These are phyloP conservation scores for Rhynchosporium graminicola DNA, from an alignment of 2,329 filamentous ascomycete genomes.

Conservation along the genomic window DNA sequence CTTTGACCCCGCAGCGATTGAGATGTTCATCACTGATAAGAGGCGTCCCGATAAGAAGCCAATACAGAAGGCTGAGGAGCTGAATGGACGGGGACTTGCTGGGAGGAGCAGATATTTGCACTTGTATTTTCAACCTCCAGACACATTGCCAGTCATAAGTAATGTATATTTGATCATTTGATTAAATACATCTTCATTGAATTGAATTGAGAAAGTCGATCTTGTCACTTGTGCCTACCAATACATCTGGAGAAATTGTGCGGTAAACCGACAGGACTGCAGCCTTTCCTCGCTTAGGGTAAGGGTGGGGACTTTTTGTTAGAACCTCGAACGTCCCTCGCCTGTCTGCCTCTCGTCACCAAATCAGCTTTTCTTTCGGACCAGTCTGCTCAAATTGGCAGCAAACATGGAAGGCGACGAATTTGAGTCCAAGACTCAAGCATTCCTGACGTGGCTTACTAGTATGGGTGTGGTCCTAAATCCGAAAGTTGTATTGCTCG, in stretches of 20 bases:
- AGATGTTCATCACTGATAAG: too few relatives aligned
- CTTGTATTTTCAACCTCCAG: too few relatives aligned
- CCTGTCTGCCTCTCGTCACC: neutral
- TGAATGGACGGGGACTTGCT: too few relatives aligned
- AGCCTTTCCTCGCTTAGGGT: constrained; percentile 2
- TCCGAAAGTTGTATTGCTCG: constrained; percentile 57
- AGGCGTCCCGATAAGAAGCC: too few relatives aligned
- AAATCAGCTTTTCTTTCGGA: neutral
- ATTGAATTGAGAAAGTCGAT: too few relatives aligned
- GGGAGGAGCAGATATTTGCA: too few relatives aligned
- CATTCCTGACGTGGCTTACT: constrained; percentile 59
- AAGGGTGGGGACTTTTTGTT: neutral
- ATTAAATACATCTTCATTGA: too few relatives aligned
- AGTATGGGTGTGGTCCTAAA: constrained; percentile 55
- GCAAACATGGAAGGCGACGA: constrained; percentile 37
- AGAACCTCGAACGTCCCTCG: neutral
- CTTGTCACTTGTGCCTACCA: too few relatives aligned
- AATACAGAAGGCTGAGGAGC: too few relatives aligned
- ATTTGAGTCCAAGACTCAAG: constrained; percentile 49
- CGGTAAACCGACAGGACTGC: neutral
- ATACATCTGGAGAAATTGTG: neutral
- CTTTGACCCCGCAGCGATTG: neutral
- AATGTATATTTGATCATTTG: too few relatives aligned
- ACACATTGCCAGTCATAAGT: too few relatives aligned
- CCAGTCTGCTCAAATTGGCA: neutral